Evolutionary conservation across 345 rosid genomes (phyloP).

Genomic region (Cardamine occulta): DNA sequence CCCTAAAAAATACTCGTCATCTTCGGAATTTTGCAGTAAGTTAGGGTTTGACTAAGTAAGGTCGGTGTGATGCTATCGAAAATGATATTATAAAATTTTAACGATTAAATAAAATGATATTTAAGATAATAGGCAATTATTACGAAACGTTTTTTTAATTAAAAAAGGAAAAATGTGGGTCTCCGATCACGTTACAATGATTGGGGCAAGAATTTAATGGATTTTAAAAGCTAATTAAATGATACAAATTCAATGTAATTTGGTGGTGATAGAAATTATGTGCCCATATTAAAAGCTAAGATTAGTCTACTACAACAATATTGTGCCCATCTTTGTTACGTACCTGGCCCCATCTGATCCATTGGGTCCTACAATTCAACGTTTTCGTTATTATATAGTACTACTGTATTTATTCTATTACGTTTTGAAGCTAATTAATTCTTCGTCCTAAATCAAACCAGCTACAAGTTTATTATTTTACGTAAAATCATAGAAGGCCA

Average conservation of each 20-base stretch:
- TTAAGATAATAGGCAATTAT: no score
- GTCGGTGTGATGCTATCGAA: no score
- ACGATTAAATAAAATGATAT: no score
- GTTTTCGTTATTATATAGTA: background rate
- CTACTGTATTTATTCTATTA: no score
- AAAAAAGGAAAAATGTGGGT: no score
- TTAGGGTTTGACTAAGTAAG: no score
- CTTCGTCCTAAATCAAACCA: background rate
- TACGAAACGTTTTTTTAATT: background rate
- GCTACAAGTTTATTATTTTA: background rate
- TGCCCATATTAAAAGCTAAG: no score
- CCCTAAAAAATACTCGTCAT: no score
- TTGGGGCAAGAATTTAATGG: background rate
- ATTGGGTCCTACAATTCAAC: background rate
- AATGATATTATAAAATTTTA: no score
- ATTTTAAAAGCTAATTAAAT: background rate
- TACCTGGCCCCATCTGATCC: background rate
- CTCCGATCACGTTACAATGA: background rate
- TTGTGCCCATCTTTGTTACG: background rate
- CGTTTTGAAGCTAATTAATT: background rate
- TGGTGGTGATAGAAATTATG: no score
- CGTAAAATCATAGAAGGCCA: background rate
- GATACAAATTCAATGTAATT: background rate
- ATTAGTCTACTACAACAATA: background rate
- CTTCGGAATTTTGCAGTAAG: no score